Base-by-base conservation (phyloP, 345 rosid genomes). In the Carallia brachiata region DNA sequence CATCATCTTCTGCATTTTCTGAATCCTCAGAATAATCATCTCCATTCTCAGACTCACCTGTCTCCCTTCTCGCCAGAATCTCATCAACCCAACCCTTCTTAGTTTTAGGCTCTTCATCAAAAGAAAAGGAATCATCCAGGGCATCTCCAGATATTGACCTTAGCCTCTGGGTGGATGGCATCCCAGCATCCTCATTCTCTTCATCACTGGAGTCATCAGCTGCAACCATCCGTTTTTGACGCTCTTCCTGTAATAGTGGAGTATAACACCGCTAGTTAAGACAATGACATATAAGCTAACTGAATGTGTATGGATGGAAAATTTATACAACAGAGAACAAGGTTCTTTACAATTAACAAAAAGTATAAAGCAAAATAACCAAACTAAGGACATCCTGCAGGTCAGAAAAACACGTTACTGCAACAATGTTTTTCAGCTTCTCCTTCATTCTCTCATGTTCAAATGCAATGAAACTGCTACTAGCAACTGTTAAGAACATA, bases 1-100 rank as follows among this genome's bases (percentile, higher is more conserved):
- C 76, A 40, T 77, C 87, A 53, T 77, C 86, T 70, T 73, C 92
- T 23, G 67, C 85, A 68, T 70, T 75, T 66, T 68, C 88, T 44
- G 82, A 83, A 68, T 84, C 88, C 78, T 85, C 96, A 63, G 89
- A 80, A 68, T 81, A 80, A 81, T 76, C 87, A 70, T 83, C 86
- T 61, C 80, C 93, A 79, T 79, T 70, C 40, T 78, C 91, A 47
- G 89, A 82, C 69, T 82, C 73, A 18, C 83, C 85, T 28, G 31
- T 76, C 68, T 83, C 86, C 79, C 79, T 72, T 70, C 84, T 84
- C 77, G 73, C 93, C 84, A 90, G 92, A 81, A 87, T 82, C 82
- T 91, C 90, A 85, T 90, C 93, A 77, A 90, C 80, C 97, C 97
- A 92, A 19, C 97, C 97, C 67, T 79, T 89, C 81, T 58, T 82